Conservation (phyloP, 2,329 filamentous ascomycete genomes). For the Penicillium paneum region DNA sequence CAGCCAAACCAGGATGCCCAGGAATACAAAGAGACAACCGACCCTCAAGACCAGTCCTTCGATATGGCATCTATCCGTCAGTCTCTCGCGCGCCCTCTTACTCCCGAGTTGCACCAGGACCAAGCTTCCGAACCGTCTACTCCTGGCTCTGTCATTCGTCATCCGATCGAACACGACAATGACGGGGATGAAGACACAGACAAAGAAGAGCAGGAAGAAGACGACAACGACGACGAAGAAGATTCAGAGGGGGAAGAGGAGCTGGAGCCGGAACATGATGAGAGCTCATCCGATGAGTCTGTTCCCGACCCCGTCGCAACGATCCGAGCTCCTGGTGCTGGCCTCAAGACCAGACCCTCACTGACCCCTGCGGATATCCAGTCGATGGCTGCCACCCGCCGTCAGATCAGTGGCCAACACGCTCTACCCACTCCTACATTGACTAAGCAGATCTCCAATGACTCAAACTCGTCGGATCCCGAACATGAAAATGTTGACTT, state of each 20-base stretch:
- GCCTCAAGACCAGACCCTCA: constrained; percentile 83
- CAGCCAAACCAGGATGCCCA: constrained; percentile 33
- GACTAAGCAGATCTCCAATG: constrained; percentile 24
- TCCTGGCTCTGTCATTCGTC: constrained; percentile 86
- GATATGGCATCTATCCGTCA: constrained; percentile 40
- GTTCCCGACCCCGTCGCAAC: constrained; percentile 83
- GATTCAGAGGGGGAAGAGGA: constrained; percentile 27
- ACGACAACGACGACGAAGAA: constrained; percentile 3
- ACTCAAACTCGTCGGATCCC: constrained; percentile 16
- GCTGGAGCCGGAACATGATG: constrained; percentile 31
- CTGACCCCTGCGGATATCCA: constrained; percentile 79
- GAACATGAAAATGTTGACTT: constrained; percentile 13
- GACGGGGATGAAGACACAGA: no score
- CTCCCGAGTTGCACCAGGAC: constrained; percentile 57
- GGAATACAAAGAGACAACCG: constrained; percentile 31
- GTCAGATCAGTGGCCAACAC: constrained; percentile 76
- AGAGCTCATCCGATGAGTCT: constrained; percentile 48
- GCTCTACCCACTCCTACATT: constrained; percentile 34
- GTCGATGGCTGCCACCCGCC: constrained; percentile 80
- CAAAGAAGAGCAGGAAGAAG: constrained; percentile 12
- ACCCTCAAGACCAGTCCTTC: constrained; percentile 23
- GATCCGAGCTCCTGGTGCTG: constrained; percentile 81
- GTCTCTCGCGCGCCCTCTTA: constrained; percentile 41
- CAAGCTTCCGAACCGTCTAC: constrained; percentile 64
- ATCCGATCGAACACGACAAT: constrained; percentile 56